A percentile compares a stretch with the other conserved stretches of the same genome.
Conservation (phyloP, 257 asterid genomes). For the Anisodus acutangulus region DNA sequence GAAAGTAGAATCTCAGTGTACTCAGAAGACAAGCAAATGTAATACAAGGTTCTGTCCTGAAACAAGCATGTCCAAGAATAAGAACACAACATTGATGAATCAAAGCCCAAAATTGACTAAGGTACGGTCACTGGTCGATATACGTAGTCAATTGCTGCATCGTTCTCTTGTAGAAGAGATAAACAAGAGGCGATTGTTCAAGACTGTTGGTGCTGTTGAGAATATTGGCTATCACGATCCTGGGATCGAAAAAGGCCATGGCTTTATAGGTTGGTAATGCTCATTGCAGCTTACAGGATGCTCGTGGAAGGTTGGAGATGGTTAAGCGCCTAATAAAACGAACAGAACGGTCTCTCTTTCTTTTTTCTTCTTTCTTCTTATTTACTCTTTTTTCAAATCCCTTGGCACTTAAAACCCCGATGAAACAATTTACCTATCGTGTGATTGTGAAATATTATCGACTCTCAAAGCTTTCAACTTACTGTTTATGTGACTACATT, state of each 20-base stretch:
- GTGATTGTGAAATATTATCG: neutral
- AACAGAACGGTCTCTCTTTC: neutral
- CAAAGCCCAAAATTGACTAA: slow-evolving; percentile 43
- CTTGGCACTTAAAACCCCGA: neutral
- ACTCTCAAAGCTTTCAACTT: neutral
- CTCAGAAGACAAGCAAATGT: slow-evolving; percentile 40
- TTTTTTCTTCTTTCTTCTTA: neutral
- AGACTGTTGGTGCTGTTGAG: slow-evolving; percentile 75
- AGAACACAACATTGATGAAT: slow-evolving; percentile 33
- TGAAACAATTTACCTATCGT: neutral
- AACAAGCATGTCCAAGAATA: slow-evolving; percentile 29
- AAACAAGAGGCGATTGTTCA: slow-evolving; percentile 60
- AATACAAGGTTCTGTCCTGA: slow-evolving; percentile 60
- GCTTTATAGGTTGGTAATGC: slow-evolving; percentile 28
- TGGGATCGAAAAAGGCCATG: neutral
- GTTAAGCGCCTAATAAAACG: neutral
- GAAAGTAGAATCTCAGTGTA: slow-evolving; percentile 33
- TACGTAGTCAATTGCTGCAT: slow-evolving; percentile 75
- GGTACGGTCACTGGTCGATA: slow-evolving; percentile 57
- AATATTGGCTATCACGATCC: slow-evolving; percentile 55
- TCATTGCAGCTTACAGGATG: neutral
- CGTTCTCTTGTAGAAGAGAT: slow-evolving; percentile 64
- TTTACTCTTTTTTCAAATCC: neutral
- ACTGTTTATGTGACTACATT: neutral
- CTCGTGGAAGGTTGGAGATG: neutral